Percentiles rank a stretch among this genome's conserved stretches.
These are phyloP conservation scores for Gossypium ekmanianum DNA, from an alignment of 345 rosid genomes.

Conservation along the genomic window DNA sequence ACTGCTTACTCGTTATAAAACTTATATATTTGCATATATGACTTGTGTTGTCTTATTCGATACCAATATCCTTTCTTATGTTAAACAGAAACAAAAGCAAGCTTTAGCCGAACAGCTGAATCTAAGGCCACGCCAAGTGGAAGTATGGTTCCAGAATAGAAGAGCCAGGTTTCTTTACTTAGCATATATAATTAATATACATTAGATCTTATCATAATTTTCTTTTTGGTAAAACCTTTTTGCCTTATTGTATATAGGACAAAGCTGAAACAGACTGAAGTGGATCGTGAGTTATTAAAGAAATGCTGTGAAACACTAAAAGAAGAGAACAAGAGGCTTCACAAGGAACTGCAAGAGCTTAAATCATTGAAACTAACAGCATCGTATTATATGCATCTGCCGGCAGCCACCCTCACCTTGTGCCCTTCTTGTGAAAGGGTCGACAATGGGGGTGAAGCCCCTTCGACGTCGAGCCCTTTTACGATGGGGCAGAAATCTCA, in stretches of 20 bases:
- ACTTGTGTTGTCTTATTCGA: background rate
- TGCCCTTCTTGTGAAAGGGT: constrained; percentile 39
- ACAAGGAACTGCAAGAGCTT: constrained; percentile 50
- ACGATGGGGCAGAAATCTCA: constrained; percentile 1
- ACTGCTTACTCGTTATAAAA: constrained; percentile 7
- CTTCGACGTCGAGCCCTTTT: background rate
- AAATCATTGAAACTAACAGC: constrained; percentile 23
- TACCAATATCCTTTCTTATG: background rate
- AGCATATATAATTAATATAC: background rate
- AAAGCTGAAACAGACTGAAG: constrained; percentile 62
- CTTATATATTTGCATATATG: background rate
- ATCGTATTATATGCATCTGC: constrained; percentile 26
- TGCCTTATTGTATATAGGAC: constrained; percentile 29
- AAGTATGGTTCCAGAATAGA: constrained; percentile 64
- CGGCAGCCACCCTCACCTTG: constrained; percentile 31
- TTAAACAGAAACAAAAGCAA: constrained; percentile 45
- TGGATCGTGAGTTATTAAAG: constrained; percentile 54
- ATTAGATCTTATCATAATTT: background rate
- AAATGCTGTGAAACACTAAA: constrained; percentile 56
- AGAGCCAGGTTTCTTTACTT: constrained; percentile 42
- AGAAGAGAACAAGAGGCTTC: constrained; percentile 52
- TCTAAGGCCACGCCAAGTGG: constrained; percentile 58
- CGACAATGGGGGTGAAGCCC: constrained; percentile 15
- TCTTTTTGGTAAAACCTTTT: background rate
- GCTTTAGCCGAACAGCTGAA: constrained; percentile 49